Percentiles rank a stretch among this genome's conserved stretches.
Conservation (phyloP, 169 alveolate genomes). For the Plasmodium relictum region DNA sequence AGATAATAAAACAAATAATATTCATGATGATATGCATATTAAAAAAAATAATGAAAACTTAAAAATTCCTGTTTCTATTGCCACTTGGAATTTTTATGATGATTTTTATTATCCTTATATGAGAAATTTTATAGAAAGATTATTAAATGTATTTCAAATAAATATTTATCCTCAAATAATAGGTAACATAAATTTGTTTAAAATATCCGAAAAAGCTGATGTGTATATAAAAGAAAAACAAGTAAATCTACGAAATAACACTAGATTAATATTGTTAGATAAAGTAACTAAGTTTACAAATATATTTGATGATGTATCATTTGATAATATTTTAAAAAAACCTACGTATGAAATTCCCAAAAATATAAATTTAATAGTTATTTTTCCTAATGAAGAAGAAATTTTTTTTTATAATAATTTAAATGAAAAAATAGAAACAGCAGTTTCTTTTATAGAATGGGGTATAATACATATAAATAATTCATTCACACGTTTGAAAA, state of each 20-base stretch:
- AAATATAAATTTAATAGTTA: slow-evolving; percentile 42
- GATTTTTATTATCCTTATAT: slow-evolving; percentile 72
- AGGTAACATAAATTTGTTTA: slow-evolving; percentile 40
- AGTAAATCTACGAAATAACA: neutral
- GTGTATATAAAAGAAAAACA: slow-evolving; percentile 21
- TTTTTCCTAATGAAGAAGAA: slow-evolving; percentile 43
- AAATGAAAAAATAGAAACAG: slow-evolving; percentile 43
- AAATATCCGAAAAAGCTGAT: slow-evolving; percentile 42
- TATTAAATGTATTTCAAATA: slow-evolving; percentile 61
- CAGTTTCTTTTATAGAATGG: slow-evolving; percentile 77
- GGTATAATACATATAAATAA: slow-evolving; percentile 48
- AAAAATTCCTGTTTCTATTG: slow-evolving; percentile 13
- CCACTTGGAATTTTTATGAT: slow-evolving; percentile 64
- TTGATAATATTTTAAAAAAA: slow-evolving; percentile 35
- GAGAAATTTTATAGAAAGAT: slow-evolving; percentile 41
- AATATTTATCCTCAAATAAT: slow-evolving; percentile 32
- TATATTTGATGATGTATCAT: slow-evolving; percentile 50
- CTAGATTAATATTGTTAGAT: slow-evolving; percentile 34
- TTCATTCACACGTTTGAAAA: neutral
- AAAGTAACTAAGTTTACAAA: slow-evolving; percentile 43
- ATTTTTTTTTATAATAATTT: slow-evolving; percentile 48
- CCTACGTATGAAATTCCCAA: slow-evolving; percentile 70
- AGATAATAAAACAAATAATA: neutral
- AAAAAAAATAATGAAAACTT: neutral
- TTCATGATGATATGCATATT: neutral